A percentile compares a stretch with the other conserved stretches of the same genome.
phyloP scores from a whole-genome alignment of 805 yeast genomes.

The Barnettozyma vustinii region DNA sequence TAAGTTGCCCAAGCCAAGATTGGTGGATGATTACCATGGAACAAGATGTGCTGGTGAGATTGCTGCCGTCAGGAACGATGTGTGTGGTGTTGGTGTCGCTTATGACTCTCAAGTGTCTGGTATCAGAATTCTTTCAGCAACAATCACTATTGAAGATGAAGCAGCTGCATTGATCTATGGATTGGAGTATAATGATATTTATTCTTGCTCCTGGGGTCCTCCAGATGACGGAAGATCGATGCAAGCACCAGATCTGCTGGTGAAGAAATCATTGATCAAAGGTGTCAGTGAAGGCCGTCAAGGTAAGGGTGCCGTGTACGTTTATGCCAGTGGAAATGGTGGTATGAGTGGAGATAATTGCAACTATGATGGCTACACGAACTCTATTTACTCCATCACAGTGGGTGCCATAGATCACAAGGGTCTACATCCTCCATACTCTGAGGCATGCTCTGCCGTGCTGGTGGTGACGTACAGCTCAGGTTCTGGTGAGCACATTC shows the following conservation, averaged over 20 bases:
- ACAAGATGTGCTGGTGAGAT: conserved; percentile 98
- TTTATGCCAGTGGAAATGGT: conserved; percentile 96
- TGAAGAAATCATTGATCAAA: conserved; percentile 74
- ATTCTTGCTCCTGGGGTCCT: conserved; percentile 99
- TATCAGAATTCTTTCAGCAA: conserved; percentile 78
- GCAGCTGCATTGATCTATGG: conserved; percentile 83
- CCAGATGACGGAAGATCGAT: conserved; percentile 85
- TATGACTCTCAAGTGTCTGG: conserved; percentile 84
- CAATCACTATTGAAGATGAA: conserved; percentile 79
- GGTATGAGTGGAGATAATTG: conserved; percentile 80
- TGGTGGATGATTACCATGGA: conserved; percentile 86
- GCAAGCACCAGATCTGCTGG: conserved; percentile 78
- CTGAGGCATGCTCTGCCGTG: conserved; percentile 93
- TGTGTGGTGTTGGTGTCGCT: conserved; percentile 98
- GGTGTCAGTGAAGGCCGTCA: conserved; percentile 80
- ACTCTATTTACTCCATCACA: conserved; percentile 89
- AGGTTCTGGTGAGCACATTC: conserved; percentile 84
- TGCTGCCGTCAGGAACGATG: conserved; percentile 75
- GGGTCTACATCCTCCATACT: conserved; percentile 82
- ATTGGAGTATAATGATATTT: conserved; percentile 81
- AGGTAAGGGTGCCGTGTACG: conserved; percentile 81
- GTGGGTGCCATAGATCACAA: conserved; percentile 88
- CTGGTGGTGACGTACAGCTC: conserved; percentile 91
- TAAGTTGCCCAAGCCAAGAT: conserved; percentile 71
- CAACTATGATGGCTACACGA: conserved; percentile 96